A percentile compares a stretch with the other conserved stretches of the same genome.
Evolutionary conservation across 2,329 filamentous ascomycete species (phyloP).

Genomic region (Fusarium scirpi): DNA sequence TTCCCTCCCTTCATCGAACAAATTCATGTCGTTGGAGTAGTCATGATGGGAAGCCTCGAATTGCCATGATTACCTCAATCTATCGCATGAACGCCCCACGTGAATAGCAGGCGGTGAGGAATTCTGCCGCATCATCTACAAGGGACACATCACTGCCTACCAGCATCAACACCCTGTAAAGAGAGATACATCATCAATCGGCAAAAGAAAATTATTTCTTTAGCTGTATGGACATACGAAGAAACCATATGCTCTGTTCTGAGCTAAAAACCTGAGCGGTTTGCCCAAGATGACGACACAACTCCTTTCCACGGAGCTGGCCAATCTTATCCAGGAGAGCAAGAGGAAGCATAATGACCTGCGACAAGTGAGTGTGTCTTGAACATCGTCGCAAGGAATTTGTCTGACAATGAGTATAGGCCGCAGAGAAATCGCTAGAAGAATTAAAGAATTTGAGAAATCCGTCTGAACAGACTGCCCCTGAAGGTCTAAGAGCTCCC

Average conservation of each 20-base stretch:
- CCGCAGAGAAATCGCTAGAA: slow-evolving; percentile 91
- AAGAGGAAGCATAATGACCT: slow-evolving; percentile 95
- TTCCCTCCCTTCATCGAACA: neutral
- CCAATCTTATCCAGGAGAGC: slow-evolving; percentile 93
- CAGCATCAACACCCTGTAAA: slow-evolving; percentile 29
- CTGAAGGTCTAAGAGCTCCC: slow-evolving; percentile 50
- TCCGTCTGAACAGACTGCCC: slow-evolving; percentile 54
- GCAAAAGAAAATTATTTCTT: slow-evolving; percentile 16
- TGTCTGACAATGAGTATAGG: slow-evolving; percentile 60
- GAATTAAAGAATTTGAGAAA: slow-evolving; percentile 74
- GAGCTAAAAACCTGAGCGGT: slow-evolving; percentile 40
- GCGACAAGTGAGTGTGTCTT: slow-evolving; percentile 71
- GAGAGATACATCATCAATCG: slow-evolving; percentile 35
- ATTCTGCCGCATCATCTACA: slow-evolving; percentile 49
- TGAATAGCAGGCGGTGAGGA: slow-evolving; percentile 47
- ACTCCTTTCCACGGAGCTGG: slow-evolving; percentile 87
- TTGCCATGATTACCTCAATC: slow-evolving; percentile 17
- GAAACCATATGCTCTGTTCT: slow-evolving; percentile 41
- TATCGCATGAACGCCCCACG: slow-evolving; percentile 33
- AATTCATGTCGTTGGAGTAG: neutral
- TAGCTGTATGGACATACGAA: slow-evolving; percentile 47
- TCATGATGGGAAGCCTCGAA: slow-evolving; percentile 15
- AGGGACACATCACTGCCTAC: slow-evolving; percentile 49
- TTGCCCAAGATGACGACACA: slow-evolving; percentile 83
- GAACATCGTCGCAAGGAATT: neutral